Evolutionary conservation across 2,329 filamentous ascomycete species (phyloP).

Genomic region (Chrysoporthe cubensis): DNA sequence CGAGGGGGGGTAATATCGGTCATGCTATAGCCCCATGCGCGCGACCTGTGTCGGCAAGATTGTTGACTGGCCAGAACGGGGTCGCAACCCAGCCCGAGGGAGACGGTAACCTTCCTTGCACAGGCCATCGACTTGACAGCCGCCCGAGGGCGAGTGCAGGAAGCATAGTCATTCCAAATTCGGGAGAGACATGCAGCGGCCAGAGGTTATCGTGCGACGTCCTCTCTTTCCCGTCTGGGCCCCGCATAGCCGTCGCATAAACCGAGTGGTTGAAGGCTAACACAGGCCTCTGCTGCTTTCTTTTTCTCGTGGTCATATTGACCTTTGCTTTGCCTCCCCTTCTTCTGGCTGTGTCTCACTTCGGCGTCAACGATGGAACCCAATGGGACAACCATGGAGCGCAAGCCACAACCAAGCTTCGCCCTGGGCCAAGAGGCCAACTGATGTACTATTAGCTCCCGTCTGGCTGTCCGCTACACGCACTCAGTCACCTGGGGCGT

Average conservation of each 20-base stretch:
- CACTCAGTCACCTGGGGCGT: background rate
- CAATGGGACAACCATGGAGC: background rate
- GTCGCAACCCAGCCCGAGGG: background rate
- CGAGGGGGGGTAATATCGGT: background rate
- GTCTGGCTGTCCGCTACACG: background rate
- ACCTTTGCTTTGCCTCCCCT: background rate
- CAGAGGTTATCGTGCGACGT: background rate
- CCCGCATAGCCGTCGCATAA: background rate
- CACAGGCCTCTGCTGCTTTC: background rate
- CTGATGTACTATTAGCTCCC: background rate
- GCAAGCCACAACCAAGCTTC: constrained; percentile 1
- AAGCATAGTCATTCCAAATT: background rate
- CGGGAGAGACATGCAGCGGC: background rate
- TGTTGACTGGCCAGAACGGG: background rate
- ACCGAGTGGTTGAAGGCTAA: background rate
- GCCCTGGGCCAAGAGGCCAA: background rate
- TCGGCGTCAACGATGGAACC: background rate
- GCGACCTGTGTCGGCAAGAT: background rate
- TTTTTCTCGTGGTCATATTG: background rate
- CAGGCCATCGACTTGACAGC: background rate
- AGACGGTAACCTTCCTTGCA: background rate
- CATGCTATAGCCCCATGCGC: background rate
- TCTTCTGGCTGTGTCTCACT: background rate
- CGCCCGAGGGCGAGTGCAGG: background rate
- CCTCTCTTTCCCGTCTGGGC: background rate